phyloP scores from a whole-genome alignment of 805 yeast species.

The Suhomyces kilbournensis region DNA sequence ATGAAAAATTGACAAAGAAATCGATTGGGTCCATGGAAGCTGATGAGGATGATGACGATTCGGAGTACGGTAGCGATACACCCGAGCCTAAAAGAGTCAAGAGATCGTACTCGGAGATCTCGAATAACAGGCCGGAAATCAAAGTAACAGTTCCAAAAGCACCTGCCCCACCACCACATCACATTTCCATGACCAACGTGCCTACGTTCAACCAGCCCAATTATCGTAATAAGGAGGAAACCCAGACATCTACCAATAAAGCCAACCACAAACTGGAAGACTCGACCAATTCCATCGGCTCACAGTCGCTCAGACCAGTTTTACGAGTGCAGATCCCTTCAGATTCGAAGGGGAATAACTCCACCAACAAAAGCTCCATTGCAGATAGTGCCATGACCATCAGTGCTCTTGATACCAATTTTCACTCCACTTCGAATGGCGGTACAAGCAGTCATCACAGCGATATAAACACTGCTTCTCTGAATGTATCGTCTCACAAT shows the following conservation, averaged over 20 bases:
- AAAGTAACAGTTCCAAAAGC: constrained; percentile 3
- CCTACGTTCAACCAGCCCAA: constrained; percentile 15
- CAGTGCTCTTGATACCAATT: constrained; percentile 38
- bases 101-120: constrained; percentile 10
- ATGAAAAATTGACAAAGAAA: constrained; percentile 12
- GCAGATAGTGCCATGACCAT: constrained; percentile 44
- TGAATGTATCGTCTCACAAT: not conserved
- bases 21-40: constrained; percentile 2
- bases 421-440: constrained; percentile 4
- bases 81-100: constrained; percentile 35
- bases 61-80: constrained; percentile 33
- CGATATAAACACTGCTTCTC: not conserved
- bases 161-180: constrained; percentile 7
- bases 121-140: constrained; percentile 2
- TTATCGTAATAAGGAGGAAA: constrained; percentile 4
- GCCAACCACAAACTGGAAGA: constrained; percentile 12
- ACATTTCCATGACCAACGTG: constrained; percentile 9
- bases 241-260: not conserved
- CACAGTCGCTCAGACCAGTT: constrained; percentile 47
- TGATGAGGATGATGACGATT: constrained; percentile 19
- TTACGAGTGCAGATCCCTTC: constrained; percentile 65
- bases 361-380: constrained; percentile 17
- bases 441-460: not conserved
- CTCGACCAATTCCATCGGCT: constrained; percentile 11
- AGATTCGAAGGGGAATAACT: constrained; percentile 30